phyloP scores from a whole-genome alignment of 2,329 filamentous ascomycete genomes.

The Diaporthe citrichinensis region DNA sequence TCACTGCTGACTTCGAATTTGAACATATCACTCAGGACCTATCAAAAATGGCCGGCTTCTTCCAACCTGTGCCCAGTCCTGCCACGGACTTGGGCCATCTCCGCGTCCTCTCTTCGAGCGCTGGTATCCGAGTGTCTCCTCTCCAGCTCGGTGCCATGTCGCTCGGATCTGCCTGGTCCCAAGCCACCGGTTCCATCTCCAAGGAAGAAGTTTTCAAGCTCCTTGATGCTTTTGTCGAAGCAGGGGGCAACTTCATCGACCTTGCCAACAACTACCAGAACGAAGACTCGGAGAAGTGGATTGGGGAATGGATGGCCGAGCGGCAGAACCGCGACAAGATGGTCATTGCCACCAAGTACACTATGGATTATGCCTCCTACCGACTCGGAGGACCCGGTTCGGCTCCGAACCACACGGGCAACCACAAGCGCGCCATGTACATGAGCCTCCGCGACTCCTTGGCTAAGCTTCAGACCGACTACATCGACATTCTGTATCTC shows the following conservation, averaged over 20 bases:
- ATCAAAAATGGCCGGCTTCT: not conserved
- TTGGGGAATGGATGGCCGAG: conserved; percentile 79
- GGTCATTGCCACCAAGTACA: conserved; percentile 80
- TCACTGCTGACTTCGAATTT: not conserved
- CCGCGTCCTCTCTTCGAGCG: conserved; percentile 75
- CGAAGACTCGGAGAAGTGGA: conserved; percentile 73
- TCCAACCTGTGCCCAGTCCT: conserved; percentile 5
- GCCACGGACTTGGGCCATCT: conserved; percentile 75
- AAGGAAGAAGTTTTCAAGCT: conserved; percentile 74
- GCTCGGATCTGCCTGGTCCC: conserved; percentile 32
- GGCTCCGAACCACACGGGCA: conserved; percentile 9
- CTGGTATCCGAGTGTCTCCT: conserved; percentile 75
- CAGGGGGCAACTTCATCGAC: conserved; percentile 78
- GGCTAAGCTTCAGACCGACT: conserved; percentile 13
- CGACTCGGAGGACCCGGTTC: conserved; percentile 47
- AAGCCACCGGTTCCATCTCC: conserved; percentile 65
- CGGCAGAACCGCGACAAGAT: conserved; percentile 74
- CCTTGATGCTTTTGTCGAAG: conserved; percentile 75
- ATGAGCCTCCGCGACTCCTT: conserved; percentile 23
- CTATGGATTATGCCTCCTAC: conserved; percentile 59
- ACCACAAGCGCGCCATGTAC: conserved; percentile 23
- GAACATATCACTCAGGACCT: not conserved
- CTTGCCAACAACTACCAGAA: conserved; percentile 78
- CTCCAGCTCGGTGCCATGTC: conserved; percentile 65
- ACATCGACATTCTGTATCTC: conserved; percentile 59